Evolutionary conservation across 768 basidiomycete species (phyloP), one percentile per base, ranked within the genome.

Genomic region (Mrakia frigida): DNA sequence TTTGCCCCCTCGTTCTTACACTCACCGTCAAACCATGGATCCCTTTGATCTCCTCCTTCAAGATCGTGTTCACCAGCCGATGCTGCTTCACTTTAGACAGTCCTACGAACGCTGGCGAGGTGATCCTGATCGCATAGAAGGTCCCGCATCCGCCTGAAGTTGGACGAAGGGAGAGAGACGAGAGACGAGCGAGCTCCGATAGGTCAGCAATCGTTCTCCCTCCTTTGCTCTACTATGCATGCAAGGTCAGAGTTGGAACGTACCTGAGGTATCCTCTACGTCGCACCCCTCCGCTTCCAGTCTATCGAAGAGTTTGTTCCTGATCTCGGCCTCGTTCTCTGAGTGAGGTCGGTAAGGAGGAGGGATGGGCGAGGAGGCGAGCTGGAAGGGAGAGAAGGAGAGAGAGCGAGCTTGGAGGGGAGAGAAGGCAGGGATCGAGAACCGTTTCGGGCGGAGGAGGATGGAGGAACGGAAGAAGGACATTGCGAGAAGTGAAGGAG

Each of bases 241-340:
- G n/a, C 33, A 28, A 53, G 69, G 46, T 18, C 39, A 1, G 23
- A 23, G 25, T 39, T 16, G 37, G 4, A 39, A 81, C 88, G 78
- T 33, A 94, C 96, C 96, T 37, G 95, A 98, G n/a, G 95, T 88
- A 83, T 99, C 96, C 84, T 94, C 90, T 2, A 98, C 94, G 78
- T 89, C 87, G 28, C 98, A 85, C 77, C 90, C 87, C 21, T 90
- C 88, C 14, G 95, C 92, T n/a, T 87, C 84, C 82, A 99, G 93
- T 80, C 84, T 88, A 56, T 88, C 87, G 18, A 86, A 86, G 39
- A 98, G 85, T 84, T 96, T 98, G 33, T 86, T 82, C 79, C 86
- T 86, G 73, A 96, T 94, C 75, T 83, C 83, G 25, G 56, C 53
- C 33, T 78, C 77, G 35, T 41, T 59, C 25, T 39, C 33, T 0